Conservation (phyloP, 2,329 filamentous ascomycete species). For the Pleoardoris graminearum region DNA sequence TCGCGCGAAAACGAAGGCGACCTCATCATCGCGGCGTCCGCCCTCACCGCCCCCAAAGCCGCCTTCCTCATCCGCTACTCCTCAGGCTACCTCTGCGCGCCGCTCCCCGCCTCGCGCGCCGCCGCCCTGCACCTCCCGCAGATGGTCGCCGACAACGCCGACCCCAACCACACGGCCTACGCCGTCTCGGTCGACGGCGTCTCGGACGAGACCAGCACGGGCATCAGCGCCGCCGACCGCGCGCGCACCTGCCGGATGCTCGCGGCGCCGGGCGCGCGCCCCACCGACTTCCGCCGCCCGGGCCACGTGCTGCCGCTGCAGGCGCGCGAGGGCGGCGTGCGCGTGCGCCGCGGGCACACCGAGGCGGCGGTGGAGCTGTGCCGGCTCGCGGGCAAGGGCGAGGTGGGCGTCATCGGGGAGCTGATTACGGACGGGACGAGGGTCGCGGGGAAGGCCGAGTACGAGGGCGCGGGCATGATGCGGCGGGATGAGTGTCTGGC, state of each 20-base stretch:
- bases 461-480: slow-evolving; percentile 82
- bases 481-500: slow-evolving; percentile 81
- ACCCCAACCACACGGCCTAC: slow-evolving; percentile 91
- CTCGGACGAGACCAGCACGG: slow-evolving; percentile 70
- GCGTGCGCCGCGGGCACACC: slow-evolving; percentile 81
- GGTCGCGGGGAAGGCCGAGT: slow-evolving; percentile 67
- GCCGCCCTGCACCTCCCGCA: slow-evolving; percentile 76
- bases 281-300: slow-evolving; percentile 72
- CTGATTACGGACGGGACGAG: slow-evolving; percentile 83
- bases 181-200: slow-evolving; percentile 84
- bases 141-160: slow-evolving; percentile 78
- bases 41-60: slow-evolving; percentile 86
- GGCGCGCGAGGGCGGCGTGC: slow-evolving; percentile 77
- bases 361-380: slow-evolving; percentile 94
- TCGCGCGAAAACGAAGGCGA: slow-evolving; percentile 97
- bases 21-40: slow-evolving; percentile 88
- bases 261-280: slow-evolving; percentile 61
- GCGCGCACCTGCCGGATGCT: slow-evolving; percentile 78
- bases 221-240: slow-evolving; percentile 87
- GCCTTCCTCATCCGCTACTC: slow-evolving; percentile 94
- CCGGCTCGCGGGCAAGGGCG: slow-evolving; percentile 71
- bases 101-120: slow-evolving; percentile 71
- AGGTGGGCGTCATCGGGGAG: slow-evolving; percentile 85
- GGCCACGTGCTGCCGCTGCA: slow-evolving; percentile 89
- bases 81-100: slow-evolving; percentile 87